Evolutionary conservation across 1,284 basidiomycete species (phyloP), one percentile per base, ranked within the genome.

Genomic region (Puccinia hordei): DNA sequence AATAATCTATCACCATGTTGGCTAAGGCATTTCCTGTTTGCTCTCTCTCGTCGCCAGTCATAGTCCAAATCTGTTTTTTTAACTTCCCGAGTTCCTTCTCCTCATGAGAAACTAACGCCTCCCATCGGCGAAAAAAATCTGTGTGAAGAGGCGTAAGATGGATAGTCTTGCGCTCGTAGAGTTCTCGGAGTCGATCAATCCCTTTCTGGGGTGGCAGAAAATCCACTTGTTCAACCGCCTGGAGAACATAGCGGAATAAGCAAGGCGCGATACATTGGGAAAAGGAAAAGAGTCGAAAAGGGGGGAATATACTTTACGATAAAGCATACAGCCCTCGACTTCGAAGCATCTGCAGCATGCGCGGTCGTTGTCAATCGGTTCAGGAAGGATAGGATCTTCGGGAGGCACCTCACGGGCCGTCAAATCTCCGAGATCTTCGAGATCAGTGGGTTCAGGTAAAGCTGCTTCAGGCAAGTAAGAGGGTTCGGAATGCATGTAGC

Each of bases 61-160:
- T 90, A 0, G 93, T 96, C 96, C 96, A 99, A 10, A 99, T 88
- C 84, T 99, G 95, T 82, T 92, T 92, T 82, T 91, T 90, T 86
- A 93, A 93, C 19, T 92, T 89, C 15, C 91, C 87, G 13, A 92
- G 88, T 83, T 97, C 95, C 81, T 91, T 90, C 84, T 99, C 97
- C 85, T 99, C 97, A 24, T 95, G 87, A 0, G 92, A 89, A 77
- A 99, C 88, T 13, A 98, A 88, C 0, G 88, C 88, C 84, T 99
- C 95, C 97, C 97, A 99, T 82, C 90, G 89, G 83, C 90, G 90
- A 88, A 97, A 99, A 86, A 99, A 99, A 0, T 88, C 88, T 0
- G 88, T 86, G 81, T 97, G 93, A 0, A 85, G 53, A 0, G 88
- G 85, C 0, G 90, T 92, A 33, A 99, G 88, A 84, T 98, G 94